These are phyloP conservation scores for Cutaneotrichosporon sp. DNA, from an alignment of 1,284 basidiomycete genomes.

Conservation along the genomic window DNA sequence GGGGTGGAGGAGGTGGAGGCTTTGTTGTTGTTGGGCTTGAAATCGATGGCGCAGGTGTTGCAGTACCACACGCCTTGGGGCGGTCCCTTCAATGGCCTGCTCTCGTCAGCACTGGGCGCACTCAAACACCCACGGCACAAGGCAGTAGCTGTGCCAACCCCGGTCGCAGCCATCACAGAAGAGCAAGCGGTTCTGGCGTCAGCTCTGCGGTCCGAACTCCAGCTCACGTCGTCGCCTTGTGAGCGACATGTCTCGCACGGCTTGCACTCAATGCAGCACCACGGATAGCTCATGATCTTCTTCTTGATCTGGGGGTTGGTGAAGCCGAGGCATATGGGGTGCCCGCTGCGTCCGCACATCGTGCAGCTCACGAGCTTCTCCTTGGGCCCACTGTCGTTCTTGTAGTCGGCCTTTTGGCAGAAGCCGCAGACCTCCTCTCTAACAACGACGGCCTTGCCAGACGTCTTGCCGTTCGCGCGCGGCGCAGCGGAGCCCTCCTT, in stretches of 20 bases:
- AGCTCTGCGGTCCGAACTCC: fast-evolving
- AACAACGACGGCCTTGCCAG: neutral
- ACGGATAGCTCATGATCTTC: slow-evolving; percentile 65
- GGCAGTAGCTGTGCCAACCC: slow-evolving; percentile 91
- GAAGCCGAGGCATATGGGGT: slow-evolving; percentile 69
- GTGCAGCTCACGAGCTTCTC: slow-evolving; percentile 47
- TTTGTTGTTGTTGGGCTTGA: slow-evolving; percentile 13
- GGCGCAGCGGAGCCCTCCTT: neutral
- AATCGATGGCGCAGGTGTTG: slow-evolving; percentile 24
- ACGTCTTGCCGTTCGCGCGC: neutral
- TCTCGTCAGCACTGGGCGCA: slow-evolving; percentile 16
- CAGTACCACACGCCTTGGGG: slow-evolving; percentile 64
- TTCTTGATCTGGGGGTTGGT: slow-evolving; percentile 21
- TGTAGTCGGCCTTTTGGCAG: slow-evolving; percentile 35
- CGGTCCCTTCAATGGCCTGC: slow-evolving; percentile 61
- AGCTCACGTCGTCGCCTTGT: slow-evolving; percentile 86
- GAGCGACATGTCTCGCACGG: slow-evolving; percentile 82
- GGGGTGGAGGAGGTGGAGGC: slow-evolving; percentile 13
- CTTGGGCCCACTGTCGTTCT: slow-evolving; percentile 27
- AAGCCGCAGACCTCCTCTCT: slow-evolving; percentile 33
- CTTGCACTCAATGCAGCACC: slow-evolving; percentile 94
- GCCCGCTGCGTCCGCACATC: slow-evolving; percentile 53
- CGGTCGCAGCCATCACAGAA: slow-evolving; percentile 95
- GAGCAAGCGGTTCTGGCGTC: slow-evolving; percentile 70
- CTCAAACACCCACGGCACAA: slow-evolving; percentile 61